phyloP scores from a whole-genome alignment of 148 eudicot species.

The Camellia japonica region DNA sequence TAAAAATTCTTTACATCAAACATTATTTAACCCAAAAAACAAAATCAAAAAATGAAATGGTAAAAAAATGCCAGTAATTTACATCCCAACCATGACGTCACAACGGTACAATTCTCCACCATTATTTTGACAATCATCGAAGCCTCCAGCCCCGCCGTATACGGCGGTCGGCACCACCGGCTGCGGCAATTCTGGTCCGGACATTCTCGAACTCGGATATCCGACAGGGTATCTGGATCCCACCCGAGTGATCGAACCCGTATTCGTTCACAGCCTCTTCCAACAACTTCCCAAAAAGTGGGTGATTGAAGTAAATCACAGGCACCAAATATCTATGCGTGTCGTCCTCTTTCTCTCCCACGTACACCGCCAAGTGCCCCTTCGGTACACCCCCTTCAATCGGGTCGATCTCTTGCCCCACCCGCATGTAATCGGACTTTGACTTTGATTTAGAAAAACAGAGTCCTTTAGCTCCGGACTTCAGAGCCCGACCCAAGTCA shows the following conservation, averaged over 20 bases:
- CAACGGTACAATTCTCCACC: too few relatives aligned
- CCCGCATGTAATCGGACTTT: constrained; percentile 30
- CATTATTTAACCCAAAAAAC: too few relatives aligned
- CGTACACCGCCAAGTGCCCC: constrained; percentile 78
- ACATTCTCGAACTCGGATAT: constrained; percentile 62
- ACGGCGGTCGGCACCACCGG: constrained; percentile 25
- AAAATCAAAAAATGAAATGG: too few relatives aligned
- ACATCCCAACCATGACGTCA: too few relatives aligned
- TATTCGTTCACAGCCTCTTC: constrained; percentile 61
- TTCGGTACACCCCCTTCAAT: constrained; percentile 41
- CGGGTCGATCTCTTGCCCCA: constrained; percentile 29
- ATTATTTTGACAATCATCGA: not conserved
- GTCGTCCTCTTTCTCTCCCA: constrained; percentile 58
- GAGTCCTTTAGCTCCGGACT: constrained; percentile 21
- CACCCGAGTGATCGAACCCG: constrained; percentile 76
- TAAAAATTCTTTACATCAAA: too few relatives aligned
- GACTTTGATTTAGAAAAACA: constrained; percentile 27
- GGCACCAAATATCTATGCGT: constrained; percentile 60
- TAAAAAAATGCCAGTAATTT: too few relatives aligned
- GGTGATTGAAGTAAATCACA: constrained; percentile 76
- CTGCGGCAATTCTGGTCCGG: constrained; percentile 46
- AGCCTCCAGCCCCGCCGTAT: constrained; percentile 17
- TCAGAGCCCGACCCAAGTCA: constrained; percentile 37
- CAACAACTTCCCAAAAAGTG: constrained; percentile 60
- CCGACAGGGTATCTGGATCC: constrained; percentile 76